Conservation (phyloP, 371 early-diverging fungal genomes). For the Mucor plumbeus region DNA sequence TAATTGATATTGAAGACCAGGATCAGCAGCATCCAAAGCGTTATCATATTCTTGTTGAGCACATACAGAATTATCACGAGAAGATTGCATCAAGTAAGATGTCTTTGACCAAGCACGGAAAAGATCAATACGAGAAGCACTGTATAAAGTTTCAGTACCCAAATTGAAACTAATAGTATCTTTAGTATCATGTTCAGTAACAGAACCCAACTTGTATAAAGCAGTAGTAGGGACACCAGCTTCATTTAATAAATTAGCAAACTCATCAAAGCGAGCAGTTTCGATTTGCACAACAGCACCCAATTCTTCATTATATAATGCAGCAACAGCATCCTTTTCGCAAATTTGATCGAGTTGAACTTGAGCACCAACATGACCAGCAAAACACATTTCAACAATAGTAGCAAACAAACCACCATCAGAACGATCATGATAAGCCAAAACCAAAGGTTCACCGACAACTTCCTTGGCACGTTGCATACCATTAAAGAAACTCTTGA, state of each 20-base stretch:
- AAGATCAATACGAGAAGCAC: slow-evolving; percentile 65
- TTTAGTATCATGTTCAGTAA: slow-evolving; percentile 51
- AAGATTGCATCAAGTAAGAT: slow-evolving; percentile 86
- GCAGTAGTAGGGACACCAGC: slow-evolving; percentile 60
- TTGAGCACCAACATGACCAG: slow-evolving; percentile 85
- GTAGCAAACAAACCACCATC: slow-evolving; percentile 96
- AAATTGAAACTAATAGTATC: slow-evolving; percentile 53
- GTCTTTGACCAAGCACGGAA: slow-evolving; percentile 90
- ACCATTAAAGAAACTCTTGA: slow-evolving; percentile 82
- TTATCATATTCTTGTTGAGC: slow-evolving; percentile 84
- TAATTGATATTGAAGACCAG: slow-evolving; percentile 76
- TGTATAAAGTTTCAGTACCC: slow-evolving; percentile 44
- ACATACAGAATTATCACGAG: slow-evolving; percentile 89
- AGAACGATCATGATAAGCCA: slow-evolving; percentile 97
- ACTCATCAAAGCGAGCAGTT: slow-evolving; percentile 57
- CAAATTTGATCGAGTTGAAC: slow-evolving; percentile 64
- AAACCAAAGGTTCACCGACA: slow-evolving; percentile 55
- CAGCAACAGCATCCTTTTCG: slow-evolving; percentile 60
- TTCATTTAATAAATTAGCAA: slow-evolving; percentile 57
- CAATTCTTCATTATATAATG: slow-evolving; percentile 94
- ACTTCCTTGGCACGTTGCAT: slow-evolving; percentile 65
- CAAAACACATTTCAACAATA: slow-evolving; percentile 93
- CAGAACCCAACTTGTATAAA: slow-evolving; percentile 70
- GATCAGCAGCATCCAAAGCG: slow-evolving; percentile 71
- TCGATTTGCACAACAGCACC: slow-evolving; percentile 93